Evolutionary conservation across 1,139 yeast genomes (phyloP).

Genomic region (Zygosaccharomyces pseudobailii): DNA sequence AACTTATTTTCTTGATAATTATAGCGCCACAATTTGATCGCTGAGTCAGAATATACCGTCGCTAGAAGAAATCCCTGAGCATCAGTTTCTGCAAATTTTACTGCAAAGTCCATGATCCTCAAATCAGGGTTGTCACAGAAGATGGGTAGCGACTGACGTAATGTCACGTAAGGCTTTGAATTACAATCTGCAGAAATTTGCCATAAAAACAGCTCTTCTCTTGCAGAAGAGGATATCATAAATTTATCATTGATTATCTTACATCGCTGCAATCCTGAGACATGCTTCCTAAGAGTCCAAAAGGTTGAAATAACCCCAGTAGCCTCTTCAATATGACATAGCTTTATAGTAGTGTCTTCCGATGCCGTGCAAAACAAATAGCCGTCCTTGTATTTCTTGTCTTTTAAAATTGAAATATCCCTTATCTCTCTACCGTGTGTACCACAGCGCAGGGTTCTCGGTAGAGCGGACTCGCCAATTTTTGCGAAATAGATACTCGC

Average conservation of each 20-base stretch:
- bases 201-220: slow-evolving; percentile 89
- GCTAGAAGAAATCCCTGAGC: slow-evolving; percentile 44
- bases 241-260: slow-evolving; percentile 54
- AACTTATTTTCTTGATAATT: slow-evolving; percentile 39
- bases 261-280: slow-evolving; percentile 79
- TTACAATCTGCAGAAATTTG: slow-evolving; percentile 39
- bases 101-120: slow-evolving; percentile 80
- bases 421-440: slow-evolving; percentile 89
- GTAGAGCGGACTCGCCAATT: slow-evolving; percentile 25
- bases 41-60: slow-evolving; percentile 82
- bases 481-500: slow-evolving; percentile 38
- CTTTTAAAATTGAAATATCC: slow-evolving; percentile 50
- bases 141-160: slow-evolving; percentile 47
- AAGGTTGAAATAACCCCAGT: slow-evolving; percentile 43
- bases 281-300: slow-evolving; percentile 74
- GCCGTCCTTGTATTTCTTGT: slow-evolving; percentile 20
- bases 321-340: slow-evolving; percentile 41
- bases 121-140: slow-evolving; percentile 62
- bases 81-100: slow-evolving; percentile 33
- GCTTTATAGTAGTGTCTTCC: slow-evolving; percentile 76
- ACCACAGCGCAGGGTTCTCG: slow-evolving; percentile 47
- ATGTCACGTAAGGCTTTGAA: slow-evolving; percentile 41
- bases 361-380: slow-evolving; percentile 66
- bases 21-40: slow-evolving; percentile 61
- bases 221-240: slow-evolving; percentile 71